Evolutionary conservation across 371 early-diverging fungal genomes (phyloP).

Genomic region (Saksenaea vasiformis): DNA sequence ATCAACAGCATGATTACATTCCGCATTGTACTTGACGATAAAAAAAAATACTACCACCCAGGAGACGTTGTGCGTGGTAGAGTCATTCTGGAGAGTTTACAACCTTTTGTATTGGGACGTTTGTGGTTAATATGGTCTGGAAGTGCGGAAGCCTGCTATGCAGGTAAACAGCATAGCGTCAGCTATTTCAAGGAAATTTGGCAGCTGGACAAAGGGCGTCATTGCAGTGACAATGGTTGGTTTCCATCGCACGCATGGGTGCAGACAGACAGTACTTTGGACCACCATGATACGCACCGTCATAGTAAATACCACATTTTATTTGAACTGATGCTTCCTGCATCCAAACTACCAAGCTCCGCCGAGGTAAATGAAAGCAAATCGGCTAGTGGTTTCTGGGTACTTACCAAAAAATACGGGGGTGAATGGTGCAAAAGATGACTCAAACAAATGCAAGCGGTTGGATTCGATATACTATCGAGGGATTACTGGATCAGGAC

Average conservation of each 20-base stretch:
- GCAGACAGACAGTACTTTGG: background rate
- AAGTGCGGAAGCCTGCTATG: background rate
- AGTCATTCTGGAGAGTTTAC: constrained; percentile 3
- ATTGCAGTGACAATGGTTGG: background rate
- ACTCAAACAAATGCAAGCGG: background rate
- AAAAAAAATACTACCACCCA: constrained; percentile 13
- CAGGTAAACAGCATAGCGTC: background rate
- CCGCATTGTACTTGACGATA: constrained; percentile 9
- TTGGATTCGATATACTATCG: background rate
- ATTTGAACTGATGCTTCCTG: background rate
- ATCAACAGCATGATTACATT: background rate
- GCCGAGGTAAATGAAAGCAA: background rate
- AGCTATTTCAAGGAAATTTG: background rate
- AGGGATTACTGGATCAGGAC: background rate
- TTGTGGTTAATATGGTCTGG: background rate
- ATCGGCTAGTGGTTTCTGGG: background rate
- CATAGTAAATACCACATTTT: background rate
- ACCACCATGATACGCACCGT: background rate
- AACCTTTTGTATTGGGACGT: background rate
- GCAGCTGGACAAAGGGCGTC: background rate
- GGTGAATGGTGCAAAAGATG: background rate
- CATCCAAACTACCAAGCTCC: background rate
- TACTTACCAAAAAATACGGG: background rate
- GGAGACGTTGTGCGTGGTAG: constrained; percentile 12
- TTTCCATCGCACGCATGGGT: background rate